Conservation (phyloP, 495 filamentous ascomycete genomes). For the Penicillium lividum region DNA sequence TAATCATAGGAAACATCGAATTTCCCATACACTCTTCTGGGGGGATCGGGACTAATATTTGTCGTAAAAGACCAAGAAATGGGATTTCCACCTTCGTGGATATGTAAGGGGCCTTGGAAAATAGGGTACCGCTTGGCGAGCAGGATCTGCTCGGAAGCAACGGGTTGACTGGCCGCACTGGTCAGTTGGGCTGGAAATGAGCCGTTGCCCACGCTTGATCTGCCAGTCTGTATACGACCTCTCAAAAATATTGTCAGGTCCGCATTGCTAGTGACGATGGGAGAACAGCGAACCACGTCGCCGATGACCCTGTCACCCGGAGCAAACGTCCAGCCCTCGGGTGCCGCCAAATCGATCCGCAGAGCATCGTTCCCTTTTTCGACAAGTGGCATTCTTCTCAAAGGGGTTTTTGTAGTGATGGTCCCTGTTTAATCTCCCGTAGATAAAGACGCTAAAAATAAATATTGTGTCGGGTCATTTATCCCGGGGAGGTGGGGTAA, state of each 20-base stretch:
- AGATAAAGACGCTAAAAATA: background rate
- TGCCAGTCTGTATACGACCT: slow-evolving; percentile 4
- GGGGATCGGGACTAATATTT: background rate
- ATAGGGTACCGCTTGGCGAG: background rate
- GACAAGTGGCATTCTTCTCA: background rate
- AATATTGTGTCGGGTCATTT: background rate
- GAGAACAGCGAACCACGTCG: slow-evolving; percentile 2
- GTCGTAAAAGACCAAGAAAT: slow-evolving; percentile 7
- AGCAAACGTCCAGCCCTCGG: slow-evolving; percentile 3
- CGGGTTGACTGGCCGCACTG: background rate
- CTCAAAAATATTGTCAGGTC: background rate
- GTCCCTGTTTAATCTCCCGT: background rate
- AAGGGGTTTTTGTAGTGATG: background rate
- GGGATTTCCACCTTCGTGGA: background rate
- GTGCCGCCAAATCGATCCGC: slow-evolving; percentile 4
- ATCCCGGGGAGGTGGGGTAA: background rate
- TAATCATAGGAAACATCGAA: background rate
- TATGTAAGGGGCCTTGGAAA: background rate
- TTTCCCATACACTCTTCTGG: slow-evolving; percentile 1
- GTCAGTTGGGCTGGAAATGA: background rate
- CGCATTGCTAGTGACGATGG: background rate
- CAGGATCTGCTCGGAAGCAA: slow-evolving; percentile 1
- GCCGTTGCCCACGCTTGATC: background rate
- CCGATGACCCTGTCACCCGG: slow-evolving; percentile 4
- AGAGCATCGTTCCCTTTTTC: background rate